phyloP scores from a whole-genome alignment of 768 basidiomycete species.

The Auricularia sp. region DNA sequence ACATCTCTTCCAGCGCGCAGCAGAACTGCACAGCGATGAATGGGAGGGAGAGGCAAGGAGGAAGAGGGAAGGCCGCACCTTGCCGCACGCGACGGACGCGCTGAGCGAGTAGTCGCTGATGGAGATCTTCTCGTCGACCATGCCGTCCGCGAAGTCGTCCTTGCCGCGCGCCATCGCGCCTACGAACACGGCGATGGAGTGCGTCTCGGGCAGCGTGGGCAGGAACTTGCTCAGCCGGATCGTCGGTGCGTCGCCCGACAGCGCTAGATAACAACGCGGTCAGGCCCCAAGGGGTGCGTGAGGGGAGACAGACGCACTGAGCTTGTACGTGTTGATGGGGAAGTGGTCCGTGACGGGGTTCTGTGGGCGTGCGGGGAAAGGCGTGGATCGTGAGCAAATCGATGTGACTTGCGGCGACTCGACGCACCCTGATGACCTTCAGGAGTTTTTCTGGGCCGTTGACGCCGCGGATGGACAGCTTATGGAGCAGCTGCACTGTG shows the following conservation, averaged over 20 bases:
- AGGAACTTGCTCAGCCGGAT: constrained; percentile 76
- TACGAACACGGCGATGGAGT: constrained; percentile 89
- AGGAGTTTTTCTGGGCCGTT: constrained; percentile 95
- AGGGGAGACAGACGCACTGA: constrained; percentile 50
- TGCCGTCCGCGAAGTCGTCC: constrained; percentile 93
- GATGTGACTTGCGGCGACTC: neutral
- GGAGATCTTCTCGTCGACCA: constrained; percentile 93
- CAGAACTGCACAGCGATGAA: constrained; percentile 53
- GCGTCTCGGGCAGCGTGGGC: constrained; percentile 74
- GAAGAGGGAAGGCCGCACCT: constrained; percentile 44
- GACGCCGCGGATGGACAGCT: constrained; percentile 88
- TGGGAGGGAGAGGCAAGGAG: neutral
- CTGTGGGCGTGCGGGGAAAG: constrained; percentile 28
- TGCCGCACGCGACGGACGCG: constrained; percentile 92
- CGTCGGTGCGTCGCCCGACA: constrained; percentile 85
- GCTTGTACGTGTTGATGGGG: constrained; percentile 88
- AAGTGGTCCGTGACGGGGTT: constrained; percentile 93
- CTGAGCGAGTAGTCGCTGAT: constrained; percentile 91
- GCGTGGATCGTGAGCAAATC: constrained; percentile 4
- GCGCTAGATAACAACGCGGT: constrained; percentile 37
- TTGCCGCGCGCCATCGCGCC: constrained; percentile 94
- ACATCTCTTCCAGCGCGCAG: constrained; percentile 86
- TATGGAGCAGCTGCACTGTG: constrained; percentile 92
- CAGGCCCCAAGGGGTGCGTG: neutral
- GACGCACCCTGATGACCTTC: constrained; percentile 84